phyloP scores from a whole-genome alignment of 805 yeast species.

The Suhomyces sp. region DNA sequence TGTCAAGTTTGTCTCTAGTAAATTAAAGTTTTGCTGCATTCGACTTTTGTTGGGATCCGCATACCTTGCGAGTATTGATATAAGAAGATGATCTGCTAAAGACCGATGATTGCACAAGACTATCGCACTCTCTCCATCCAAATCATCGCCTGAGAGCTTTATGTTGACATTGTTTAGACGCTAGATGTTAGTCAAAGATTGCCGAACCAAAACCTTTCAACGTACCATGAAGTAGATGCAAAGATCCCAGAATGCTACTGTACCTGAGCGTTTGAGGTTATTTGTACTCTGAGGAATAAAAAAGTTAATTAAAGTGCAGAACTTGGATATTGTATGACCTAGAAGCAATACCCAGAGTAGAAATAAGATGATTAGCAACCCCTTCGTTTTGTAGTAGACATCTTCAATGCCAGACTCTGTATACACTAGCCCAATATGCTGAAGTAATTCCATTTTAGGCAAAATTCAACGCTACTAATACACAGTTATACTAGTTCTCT shows the following conservation, averaged over 20 bases:
- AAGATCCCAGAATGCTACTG: conserved; percentile 16
- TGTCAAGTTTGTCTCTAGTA: conserved; percentile 10
- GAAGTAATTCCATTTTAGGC: conserved; percentile 28
- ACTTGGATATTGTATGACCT: not conserved
- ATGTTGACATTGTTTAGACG: conserved; percentile 37
- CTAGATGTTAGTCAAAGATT: conserved; percentile 11
- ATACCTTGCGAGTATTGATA: conserved; percentile 41
- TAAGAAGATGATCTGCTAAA: conserved; percentile 58
- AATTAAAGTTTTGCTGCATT: not conserved
- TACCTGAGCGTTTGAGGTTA: conserved; percentile 1
- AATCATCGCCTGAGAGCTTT: conserved; percentile 41
- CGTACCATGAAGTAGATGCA: conserved; percentile 30
- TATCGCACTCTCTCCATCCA: conserved; percentile 35
- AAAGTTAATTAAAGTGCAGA: not conserved
- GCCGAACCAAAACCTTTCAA: not conserved
- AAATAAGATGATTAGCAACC: not conserved
- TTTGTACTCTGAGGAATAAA: conserved; percentile 7
- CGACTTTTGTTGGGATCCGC: conserved; percentile 17
- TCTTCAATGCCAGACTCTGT: not conserved
- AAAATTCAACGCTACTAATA: not conserved
- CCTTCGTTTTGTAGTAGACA: not conserved
- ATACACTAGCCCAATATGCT: conserved; percentile 27
- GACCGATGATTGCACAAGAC: conserved; percentile 65
- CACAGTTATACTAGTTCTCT: too few relatives aligned
- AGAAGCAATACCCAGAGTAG: not conserved